Evolutionary conservation across 148 eudicot species (phyloP).

Genomic region (Talinum fruticosum): DNA sequence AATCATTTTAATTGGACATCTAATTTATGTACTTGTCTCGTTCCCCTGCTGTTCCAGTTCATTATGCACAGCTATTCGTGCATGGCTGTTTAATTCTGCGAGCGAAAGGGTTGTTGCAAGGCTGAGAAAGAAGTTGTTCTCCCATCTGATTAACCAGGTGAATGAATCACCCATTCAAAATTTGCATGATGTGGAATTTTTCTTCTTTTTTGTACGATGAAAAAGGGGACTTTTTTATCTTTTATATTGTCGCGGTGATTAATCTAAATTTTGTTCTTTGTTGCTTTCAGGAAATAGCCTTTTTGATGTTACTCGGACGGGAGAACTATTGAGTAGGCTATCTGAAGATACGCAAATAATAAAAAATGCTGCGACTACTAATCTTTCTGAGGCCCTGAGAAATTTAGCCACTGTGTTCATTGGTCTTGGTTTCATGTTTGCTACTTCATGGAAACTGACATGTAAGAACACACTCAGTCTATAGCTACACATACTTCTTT

Average conservation of each 20-base stretch:
- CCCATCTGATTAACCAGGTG: slow-evolving; percentile 75
- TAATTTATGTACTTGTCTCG: neutral
- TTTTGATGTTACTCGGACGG: slow-evolving; percentile 90
- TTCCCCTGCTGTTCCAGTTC: slow-evolving; percentile 43
- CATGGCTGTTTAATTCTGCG: slow-evolving; percentile 84
- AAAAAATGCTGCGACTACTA: slow-evolving; percentile 91
- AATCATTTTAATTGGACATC: neutral
- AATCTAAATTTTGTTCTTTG: slow-evolving; percentile 10
- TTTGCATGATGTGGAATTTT: neutral
- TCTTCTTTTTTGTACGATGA: neutral
- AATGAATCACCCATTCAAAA: slow-evolving; percentile 3
- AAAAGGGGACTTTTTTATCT: neutral
- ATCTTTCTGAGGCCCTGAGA: slow-evolving; percentile 81
- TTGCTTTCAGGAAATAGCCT: slow-evolving; percentile 77
- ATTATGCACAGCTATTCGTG: slow-evolving; percentile 66
- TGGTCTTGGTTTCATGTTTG: slow-evolving; percentile 83
- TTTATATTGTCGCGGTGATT: neutral
- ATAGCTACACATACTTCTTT: neutral
- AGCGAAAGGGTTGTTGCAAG: slow-evolving; percentile 95
- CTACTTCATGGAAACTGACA: slow-evolving; percentile 88
- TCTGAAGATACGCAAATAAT: slow-evolving; percentile 94
- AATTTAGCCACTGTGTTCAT: slow-evolving; percentile 69
- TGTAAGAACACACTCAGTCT: slow-evolving; percentile 34
- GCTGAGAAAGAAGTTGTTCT: slow-evolving; percentile 68
- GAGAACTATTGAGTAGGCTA: slow-evolving; percentile 86